A percentile compares a stretch with the other conserved stretches of the same genome.
Evolutionary conservation across 2,329 filamentous ascomycete species (phyloP).

Genomic region (Ceratocystis papillata): DNA sequence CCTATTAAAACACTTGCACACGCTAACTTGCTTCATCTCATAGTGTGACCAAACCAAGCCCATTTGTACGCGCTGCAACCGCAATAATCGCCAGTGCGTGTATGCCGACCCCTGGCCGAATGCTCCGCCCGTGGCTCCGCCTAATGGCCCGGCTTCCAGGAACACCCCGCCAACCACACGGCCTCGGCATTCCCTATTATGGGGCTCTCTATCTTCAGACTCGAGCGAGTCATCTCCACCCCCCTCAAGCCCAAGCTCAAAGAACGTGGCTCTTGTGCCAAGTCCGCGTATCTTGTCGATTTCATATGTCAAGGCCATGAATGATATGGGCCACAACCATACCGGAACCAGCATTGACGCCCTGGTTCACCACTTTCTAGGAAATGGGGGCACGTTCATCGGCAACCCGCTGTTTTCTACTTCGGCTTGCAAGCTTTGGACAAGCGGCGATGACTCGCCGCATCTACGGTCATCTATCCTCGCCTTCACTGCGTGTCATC

Average conservation of each 20-base stretch:
- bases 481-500: slow-evolving; percentile 27
- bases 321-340: slow-evolving; percentile 18
- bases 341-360: slow-evolving; percentile 19
- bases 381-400: slow-evolving; percentile 25
- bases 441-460: slow-evolving; percentile 20
- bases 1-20: not conserved
- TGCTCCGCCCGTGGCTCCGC: not conserved
- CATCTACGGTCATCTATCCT: slow-evolving; percentile 27
- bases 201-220: slow-evolving; percentile 9
- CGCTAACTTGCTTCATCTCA: not conserved
- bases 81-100: slow-evolving; percentile 25
- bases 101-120: slow-evolving; percentile 10
- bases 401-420: slow-evolving; percentile 23
- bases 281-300: slow-evolving; percentile 18
- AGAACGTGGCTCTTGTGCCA: not conserved
- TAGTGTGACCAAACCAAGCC: slow-evolving; percentile 27
- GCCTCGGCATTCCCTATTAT: not conserved
- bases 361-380: slow-evolving; percentile 21
- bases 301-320: slow-evolving; percentile 19
- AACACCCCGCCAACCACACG: not conserved
- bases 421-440: slow-evolving; percentile 24
- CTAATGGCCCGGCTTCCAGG: not conserved
- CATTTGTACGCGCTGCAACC: slow-evolving; percentile 26
- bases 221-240: not conserved
- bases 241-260: not conserved